Percentiles rank a stretch among this genome's conserved stretches.
Conservation (phyloP, 2,329 filamentous ascomycete genomes). For the Colletotrichum phormii region DNA sequence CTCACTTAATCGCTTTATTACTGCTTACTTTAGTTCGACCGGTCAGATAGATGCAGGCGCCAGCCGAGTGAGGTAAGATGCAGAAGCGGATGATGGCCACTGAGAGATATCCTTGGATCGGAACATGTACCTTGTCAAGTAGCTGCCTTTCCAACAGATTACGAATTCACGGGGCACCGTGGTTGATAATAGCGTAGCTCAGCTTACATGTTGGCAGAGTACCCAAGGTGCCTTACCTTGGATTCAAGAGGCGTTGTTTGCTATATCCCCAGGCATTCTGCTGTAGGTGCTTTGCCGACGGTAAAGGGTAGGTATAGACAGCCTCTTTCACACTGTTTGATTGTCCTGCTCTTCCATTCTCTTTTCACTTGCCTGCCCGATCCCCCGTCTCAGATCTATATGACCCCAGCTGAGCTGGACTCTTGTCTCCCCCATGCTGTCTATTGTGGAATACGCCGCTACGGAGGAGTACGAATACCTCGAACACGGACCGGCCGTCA, state of each 20-base stretch:
- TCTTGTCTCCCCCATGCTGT: background rate
- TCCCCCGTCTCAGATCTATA: constrained; percentile 1
- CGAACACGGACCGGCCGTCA: background rate
- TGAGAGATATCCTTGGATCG: background rate
- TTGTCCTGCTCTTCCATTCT: background rate
- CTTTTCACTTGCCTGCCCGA: background rate
- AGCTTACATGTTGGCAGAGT: background rate
- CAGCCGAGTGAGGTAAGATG: constrained; percentile 21
- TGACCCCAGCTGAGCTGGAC: background rate
- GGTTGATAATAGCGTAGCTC: background rate
- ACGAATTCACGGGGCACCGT: background rate
- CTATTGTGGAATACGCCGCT: background rate
- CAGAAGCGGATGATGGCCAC: background rate
- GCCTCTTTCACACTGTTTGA: background rate
- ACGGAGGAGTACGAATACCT: background rate
- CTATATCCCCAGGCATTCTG: background rate
- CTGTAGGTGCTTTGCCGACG: background rate
- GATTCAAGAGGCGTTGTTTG: background rate
- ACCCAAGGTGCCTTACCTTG: background rate
- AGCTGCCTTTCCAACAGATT: background rate
- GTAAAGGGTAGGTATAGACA: background rate
- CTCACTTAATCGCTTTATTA: background rate
- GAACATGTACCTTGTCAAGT: background rate
- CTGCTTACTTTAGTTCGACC: constrained; percentile 2
- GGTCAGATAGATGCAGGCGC: constrained; percentile 22